These are phyloP conservation scores for Dioscorea zingiberensis DNA, from an alignment of 106 monocot genomes.

Conservation along the genomic window DNA sequence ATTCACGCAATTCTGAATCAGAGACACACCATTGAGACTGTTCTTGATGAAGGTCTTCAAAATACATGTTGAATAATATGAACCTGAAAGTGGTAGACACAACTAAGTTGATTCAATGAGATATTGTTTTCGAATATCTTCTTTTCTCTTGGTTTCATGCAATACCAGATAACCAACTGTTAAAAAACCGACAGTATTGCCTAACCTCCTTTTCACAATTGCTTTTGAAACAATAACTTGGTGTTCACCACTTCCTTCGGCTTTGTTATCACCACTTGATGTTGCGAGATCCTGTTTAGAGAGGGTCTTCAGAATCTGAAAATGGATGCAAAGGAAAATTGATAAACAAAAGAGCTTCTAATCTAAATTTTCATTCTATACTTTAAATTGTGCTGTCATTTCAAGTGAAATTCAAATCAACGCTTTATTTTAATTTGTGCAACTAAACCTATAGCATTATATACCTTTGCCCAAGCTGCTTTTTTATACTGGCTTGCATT, in stretches of 20 bases:
- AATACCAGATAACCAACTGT: not conserved
- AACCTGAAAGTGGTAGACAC: constrained; percentile 26
- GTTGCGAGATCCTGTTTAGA: constrained; percentile 43
- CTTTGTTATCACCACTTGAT: constrained; percentile 26
- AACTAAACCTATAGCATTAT: not conserved
- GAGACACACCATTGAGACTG: constrained; percentile 75
- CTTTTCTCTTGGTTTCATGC: not conserved
- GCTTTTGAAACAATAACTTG: constrained; percentile 52
- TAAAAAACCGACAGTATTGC: not conserved
- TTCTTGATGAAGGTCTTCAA: constrained; percentile 70
- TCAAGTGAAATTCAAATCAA: not conserved
- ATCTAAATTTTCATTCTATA: too few species aligned
- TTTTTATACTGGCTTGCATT: constrained; percentile 71
- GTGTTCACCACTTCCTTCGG: constrained; percentile 20
- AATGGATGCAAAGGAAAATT: not conserved
- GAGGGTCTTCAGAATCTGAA: constrained; percentile 45
- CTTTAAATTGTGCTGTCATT: too few species aligned
- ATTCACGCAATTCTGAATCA: constrained; percentile 75
- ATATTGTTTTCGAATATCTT: too few species aligned
- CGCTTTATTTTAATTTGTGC: not conserved
- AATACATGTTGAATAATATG: constrained; percentile 63
- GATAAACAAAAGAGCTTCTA: too few species aligned
- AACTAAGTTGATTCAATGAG: not conserved
- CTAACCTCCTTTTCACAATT: constrained; percentile 61
- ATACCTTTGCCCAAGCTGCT: constrained; percentile 74